Evolutionary conservation across 2,329 filamentous ascomycete genomes (phyloP).

Genomic region (Talaromyces sp.): DNA sequence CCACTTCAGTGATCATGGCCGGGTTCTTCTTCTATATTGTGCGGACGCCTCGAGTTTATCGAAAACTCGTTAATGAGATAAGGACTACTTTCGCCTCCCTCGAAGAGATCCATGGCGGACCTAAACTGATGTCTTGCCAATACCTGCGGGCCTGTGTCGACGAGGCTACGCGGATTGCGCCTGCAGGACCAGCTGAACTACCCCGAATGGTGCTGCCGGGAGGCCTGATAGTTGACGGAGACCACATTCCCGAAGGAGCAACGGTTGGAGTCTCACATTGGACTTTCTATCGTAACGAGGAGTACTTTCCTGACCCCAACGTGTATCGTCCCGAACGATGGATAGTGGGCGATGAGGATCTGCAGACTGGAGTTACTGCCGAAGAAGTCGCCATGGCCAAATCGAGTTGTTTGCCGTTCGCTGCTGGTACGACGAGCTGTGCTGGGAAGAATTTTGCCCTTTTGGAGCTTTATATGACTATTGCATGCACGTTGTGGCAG

Average conservation of each 20-base stretch:
- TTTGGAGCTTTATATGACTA: conserved; percentile 2
- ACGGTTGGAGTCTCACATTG: conserved; percentile 17
- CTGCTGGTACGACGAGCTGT: not conserved
- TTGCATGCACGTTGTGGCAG: conserved; percentile 1
- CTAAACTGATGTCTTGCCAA: not conserved
- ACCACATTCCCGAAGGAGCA: conserved; percentile 16
- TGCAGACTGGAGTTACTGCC: not conserved
- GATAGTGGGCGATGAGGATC: too few species aligned
- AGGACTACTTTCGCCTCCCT: not conserved
- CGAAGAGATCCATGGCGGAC: not conserved
- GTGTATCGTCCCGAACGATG: conserved; percentile 6
- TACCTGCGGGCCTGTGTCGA: conserved; percentile 16
- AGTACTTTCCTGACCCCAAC: not conserved
- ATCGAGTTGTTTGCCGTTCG: not conserved
- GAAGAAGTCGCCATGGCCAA: not conserved
- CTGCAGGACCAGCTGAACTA: conserved; percentile 15
- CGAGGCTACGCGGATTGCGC: conserved; percentile 17
- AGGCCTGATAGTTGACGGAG: conserved; percentile 14
- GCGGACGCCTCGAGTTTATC: not conserved
- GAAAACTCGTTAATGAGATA: not conserved
- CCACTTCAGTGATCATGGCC: not conserved
- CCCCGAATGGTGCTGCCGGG: conserved; percentile 13
- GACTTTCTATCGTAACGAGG: conserved; percentile 11
- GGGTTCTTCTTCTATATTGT: conserved; percentile 8
- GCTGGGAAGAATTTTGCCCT: not conserved